Conservation (phyloP, 2,329 filamentous ascomycete species). For the Camptophora hylomeconis region DNA sequence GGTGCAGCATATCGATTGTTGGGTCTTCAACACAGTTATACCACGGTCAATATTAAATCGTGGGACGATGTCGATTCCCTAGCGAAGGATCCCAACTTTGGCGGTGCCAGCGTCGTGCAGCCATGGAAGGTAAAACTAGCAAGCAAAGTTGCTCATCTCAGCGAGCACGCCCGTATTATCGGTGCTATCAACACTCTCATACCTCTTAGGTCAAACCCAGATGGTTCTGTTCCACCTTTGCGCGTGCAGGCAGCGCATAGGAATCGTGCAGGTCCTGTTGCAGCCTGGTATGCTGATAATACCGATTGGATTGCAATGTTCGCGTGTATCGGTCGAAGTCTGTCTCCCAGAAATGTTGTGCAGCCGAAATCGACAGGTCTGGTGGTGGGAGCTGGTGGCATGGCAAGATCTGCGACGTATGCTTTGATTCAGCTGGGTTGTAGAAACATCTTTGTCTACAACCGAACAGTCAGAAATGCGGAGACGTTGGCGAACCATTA, state of each 20-base stretch:
- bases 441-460: slow-evolving; percentile 61
- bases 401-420: slow-evolving; percentile 67
- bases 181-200: slow-evolving; percentile 33
- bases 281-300: slow-evolving; percentile 32
- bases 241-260: slow-evolving; percentile 28
- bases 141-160: slow-evolving; percentile 25
- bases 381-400: slow-evolving; percentile 52
- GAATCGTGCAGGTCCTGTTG: slow-evolving; percentile 28
- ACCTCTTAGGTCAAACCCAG: slow-evolving; percentile 25
- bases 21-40: slow-evolving; percentile 28
- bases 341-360: slow-evolving; percentile 39
- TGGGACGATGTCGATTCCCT: slow-evolving; percentile 26
- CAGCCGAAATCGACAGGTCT: slow-evolving; percentile 38
- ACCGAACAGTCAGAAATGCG: slow-evolving; percentile 56
- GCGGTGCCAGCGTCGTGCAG: slow-evolving; percentile 30
- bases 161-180: slow-evolving; percentile 31
- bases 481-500: slow-evolving; percentile 57
- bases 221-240: slow-evolving; percentile 25
- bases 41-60: slow-evolving; percentile 24
- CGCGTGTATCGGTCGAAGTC: slow-evolving; percentile 28
- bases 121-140: slow-evolving; percentile 30
- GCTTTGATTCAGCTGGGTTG: slow-evolving; percentile 67
- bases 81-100: slow-evolving; percentile 26
- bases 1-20: slow-evolving; percentile 28
- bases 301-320: slow-evolving; percentile 32